Evolutionary conservation across 192 early-diverging fungal species (phyloP).

Genomic region (Podila horticola): DNA sequence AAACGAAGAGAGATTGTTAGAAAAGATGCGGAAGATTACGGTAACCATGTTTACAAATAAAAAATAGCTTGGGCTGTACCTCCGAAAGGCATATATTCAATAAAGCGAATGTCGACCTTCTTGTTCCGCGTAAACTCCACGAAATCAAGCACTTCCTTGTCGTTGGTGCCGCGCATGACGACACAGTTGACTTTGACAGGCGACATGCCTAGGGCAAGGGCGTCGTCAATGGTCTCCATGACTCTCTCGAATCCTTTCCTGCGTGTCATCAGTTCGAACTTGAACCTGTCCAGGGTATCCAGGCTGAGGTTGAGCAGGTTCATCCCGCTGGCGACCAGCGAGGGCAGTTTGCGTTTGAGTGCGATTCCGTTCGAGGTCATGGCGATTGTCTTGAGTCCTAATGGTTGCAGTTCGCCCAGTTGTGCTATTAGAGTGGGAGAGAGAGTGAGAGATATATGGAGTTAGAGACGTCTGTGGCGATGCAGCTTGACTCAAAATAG

Average conservation of each 20-base stretch:
- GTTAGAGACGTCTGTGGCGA: background rate
- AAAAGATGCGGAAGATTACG: background rate
- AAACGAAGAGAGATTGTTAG: background rate
- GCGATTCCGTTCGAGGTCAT: constrained; percentile 98
- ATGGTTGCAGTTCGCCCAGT: constrained; percentile 74
- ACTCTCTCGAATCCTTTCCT: constrained; percentile 85
- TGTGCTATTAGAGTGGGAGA: constrained; percentile 50
- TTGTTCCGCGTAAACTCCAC: constrained; percentile 84
- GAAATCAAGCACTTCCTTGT: constrained; percentile 85
- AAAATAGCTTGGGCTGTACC: constrained; percentile 58
- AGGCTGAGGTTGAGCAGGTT: constrained; percentile 91
- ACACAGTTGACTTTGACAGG: constrained; percentile 96
- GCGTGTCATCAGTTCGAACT: constrained; percentile 92
- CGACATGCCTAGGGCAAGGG: constrained; percentile 68
- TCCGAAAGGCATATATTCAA: constrained; percentile 99
- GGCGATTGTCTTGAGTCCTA: constrained; percentile 82
- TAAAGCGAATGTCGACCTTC: constrained; percentile 87
- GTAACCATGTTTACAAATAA: background rate
- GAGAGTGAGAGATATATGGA: background rate
- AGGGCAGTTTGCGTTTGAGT: constrained; percentile 82
- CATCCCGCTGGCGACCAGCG: constrained; percentile 76
- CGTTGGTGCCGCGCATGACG: constrained; percentile 88
- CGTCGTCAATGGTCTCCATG: constrained; percentile 78
- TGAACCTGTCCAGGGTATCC: constrained; percentile 87
- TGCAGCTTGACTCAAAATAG: background rate